Percentiles rank a stretch among this genome's conserved stretches.
Evolutionary conservation across 1,284 basidiomycete species (phyloP).

Genomic region (Cutaneotrichosporon arboriforme): DNA sequence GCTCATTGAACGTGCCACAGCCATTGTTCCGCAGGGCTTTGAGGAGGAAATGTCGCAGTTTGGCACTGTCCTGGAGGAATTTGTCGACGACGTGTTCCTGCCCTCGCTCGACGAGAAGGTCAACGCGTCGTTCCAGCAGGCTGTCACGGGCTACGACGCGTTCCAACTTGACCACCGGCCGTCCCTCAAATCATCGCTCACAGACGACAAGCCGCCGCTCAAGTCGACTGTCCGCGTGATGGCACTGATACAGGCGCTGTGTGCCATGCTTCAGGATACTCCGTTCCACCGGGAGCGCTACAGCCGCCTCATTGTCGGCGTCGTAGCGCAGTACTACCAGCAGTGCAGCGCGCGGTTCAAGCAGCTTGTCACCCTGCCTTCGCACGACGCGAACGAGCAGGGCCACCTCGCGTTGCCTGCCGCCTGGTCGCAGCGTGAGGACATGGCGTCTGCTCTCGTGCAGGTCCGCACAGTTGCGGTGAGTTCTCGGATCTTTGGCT

Average conservation of each 20-base stretch:
- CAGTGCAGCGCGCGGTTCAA: conserved; percentile 80
- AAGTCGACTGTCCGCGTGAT: conserved; percentile 83
- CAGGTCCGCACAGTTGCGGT: conserved; percentile 41
- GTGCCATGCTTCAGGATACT: conserved; percentile 85
- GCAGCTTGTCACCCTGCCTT: conserved; percentile 39
- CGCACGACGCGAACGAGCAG: neutral
- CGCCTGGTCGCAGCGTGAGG: conserved; percentile 77
- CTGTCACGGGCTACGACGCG: conserved; percentile 74
- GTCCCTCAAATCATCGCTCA: neutral
- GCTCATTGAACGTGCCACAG: conserved; percentile 67
- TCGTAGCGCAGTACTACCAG: conserved; percentile 95
- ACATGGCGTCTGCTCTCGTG: conserved; percentile 65
- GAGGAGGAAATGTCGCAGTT: conserved; percentile 65
- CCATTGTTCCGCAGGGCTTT: conserved; percentile 65
- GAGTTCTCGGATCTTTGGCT: too few relatives aligned
- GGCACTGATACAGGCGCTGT: conserved; percentile 85
- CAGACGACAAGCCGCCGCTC: conserved; percentile 45
- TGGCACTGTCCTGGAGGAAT: conserved; percentile 72
- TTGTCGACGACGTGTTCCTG: conserved; percentile 86
- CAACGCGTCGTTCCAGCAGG: conserved; percentile 75
- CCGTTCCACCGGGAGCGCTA: conserved; percentile 95
- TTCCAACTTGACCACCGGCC: conserved; percentile 55
- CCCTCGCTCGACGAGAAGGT: conserved; percentile 96
- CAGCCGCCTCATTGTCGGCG: conserved; percentile 85
- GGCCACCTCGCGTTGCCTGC: conserved; percentile 56